Evolutionary conservation across 352 stramenopile species (phyloP), one percentile per base, ranked within the genome.

Genomic region (Globisporangium canariense): DNA sequence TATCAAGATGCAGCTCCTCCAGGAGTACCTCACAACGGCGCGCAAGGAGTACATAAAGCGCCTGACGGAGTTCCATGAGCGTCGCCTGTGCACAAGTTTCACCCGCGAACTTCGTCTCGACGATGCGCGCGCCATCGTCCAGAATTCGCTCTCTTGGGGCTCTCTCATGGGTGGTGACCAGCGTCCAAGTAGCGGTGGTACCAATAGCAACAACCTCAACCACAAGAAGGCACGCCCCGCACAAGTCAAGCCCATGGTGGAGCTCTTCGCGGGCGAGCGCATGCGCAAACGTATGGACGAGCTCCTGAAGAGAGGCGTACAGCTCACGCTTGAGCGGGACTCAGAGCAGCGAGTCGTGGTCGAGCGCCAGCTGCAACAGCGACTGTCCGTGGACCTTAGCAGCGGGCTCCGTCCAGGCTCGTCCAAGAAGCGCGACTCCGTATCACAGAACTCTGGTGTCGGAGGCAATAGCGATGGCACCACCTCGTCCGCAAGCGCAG

Each of bases 91-190:
- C 32, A 73, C 78, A 9, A 80, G 65, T 55, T 90, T 86, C 55
- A 41, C 82, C 18, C 78, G 77, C 38, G 73, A 89, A 65, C 77
- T 91, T 7, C 80, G 81, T 38, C 62, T 91, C 34, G 79, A 88
- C 51, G 83, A 92, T 60, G 85, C 83, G 6, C 78, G 81, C 6
- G 83, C 81, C 3, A 92, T 94, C 47, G 81, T 92, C 0, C 85
- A 94, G 55, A 81, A 71, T 52, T 77, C 73, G 0, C 63, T 74
- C 20, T 78, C 66, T 10, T 83, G 81, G 75, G 66, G 67, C 22
- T 66, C 34, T 41, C 51, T 76, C 41, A 46, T 80, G 6, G 36
- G 40, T 0, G 69, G 40, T 0, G 69, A 78, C 32, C 52, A 60
- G 53, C 65, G 25, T 32, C 55, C n/a, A 22, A 65, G 50, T 10